Percentiles rank a stretch among this genome's conserved stretches.
phyloP scores from a whole-genome alignment of 768 basidiomycete genomes.

The Amanita phalloides region DNA sequence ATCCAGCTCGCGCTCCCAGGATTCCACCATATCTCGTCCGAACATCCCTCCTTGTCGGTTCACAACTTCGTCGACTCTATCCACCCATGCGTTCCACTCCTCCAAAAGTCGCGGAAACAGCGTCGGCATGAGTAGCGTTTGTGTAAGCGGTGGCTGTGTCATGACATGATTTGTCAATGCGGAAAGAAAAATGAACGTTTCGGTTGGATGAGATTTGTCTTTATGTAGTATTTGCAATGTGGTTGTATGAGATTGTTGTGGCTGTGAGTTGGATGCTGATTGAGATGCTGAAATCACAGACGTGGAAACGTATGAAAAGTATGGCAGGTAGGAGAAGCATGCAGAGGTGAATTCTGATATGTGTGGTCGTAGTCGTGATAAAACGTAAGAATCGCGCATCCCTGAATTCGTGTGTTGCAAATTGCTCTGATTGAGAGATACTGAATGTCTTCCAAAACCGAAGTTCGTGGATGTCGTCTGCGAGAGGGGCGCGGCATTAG shows the following conservation, averaged over 20 bases:
- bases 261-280: slow-evolving; percentile 15
- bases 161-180: slow-evolving; percentile 58
- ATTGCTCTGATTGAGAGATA: slow-evolving; percentile 11
- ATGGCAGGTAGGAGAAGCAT: slow-evolving; percentile 74
- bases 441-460: slow-evolving; percentile 13
- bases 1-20: slow-evolving; percentile 64
- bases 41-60: slow-evolving; percentile 76
- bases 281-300: slow-evolving; percentile 13
- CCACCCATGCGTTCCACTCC: slow-evolving; percentile 76
- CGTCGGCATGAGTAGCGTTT: slow-evolving; percentile 42
- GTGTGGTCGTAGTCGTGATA: slow-evolving; percentile 64
- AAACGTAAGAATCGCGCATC: slow-evolving; percentile 77
- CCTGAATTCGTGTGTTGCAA: slow-evolving; percentile 28
- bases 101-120: slow-evolving; percentile 54
- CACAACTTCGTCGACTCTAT: slow-evolving; percentile 55
- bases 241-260: slow-evolving; percentile 30
- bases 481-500: slow-evolving; percentile 25
- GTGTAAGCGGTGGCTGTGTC: slow-evolving; percentile 57
- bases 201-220: slow-evolving; percentile 60
- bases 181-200: slow-evolving; percentile 64
- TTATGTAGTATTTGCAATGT: slow-evolving; percentile 41
- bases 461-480: slow-evolving; percentile 15
- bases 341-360: slow-evolving; percentile 69
- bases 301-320: slow-evolving; percentile 57
- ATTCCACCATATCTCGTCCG: slow-evolving; percentile 53